A percentile compares a stretch with the other conserved stretches of the same genome.
phyloP scores from a whole-genome alignment of 2,329 filamentous ascomycete species.

The Fusarium beomiforme region DNA sequence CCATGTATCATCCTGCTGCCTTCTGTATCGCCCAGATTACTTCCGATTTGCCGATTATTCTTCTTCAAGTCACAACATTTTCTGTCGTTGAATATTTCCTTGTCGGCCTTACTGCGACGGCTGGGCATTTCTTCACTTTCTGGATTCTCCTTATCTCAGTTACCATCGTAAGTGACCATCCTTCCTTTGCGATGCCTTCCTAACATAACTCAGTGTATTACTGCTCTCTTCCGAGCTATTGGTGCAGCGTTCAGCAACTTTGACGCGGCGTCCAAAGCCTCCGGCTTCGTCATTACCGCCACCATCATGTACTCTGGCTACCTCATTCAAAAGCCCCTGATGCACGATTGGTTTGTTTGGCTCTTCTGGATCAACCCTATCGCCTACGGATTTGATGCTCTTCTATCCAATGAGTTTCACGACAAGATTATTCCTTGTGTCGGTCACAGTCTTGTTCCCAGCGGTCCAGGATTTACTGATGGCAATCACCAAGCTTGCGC shows the following conservation, averaged over 20 bases:
- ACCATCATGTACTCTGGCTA: conserved; percentile 72
- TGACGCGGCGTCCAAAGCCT: conserved; percentile 67
- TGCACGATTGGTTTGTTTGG: conserved; percentile 73
- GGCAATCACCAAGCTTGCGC: conserved; percentile 63
- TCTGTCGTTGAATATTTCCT: conserved; percentile 71
- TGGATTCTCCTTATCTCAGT: conserved; percentile 63
- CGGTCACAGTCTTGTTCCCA: conserved; percentile 60
- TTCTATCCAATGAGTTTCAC: conserved; percentile 78
- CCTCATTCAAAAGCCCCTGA: conserved; percentile 68
- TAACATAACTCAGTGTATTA: conserved; percentile 57
- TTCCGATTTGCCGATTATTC: conserved; percentile 64
- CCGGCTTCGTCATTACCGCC: conserved; percentile 60
- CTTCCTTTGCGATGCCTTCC: fast-evolving
- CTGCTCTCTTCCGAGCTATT: conserved; percentile 65
- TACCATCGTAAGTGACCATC: conserved; percentile 56
- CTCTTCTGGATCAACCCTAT: conserved; percentile 73
- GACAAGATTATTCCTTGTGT: conserved; percentile 62
- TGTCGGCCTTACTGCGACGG: conserved; percentile 63
- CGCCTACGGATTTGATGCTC: conserved; percentile 74
- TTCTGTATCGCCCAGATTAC: conserved; percentile 67
- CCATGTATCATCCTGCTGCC: conserved; percentile 65
- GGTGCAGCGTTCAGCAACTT: conserved; percentile 67
- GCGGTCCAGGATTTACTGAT: conserved; percentile 58
- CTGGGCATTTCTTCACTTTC: conserved; percentile 69
- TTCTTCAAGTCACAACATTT: conserved; percentile 69